phyloP scores from a whole-genome alignment of 2,329 filamentous ascomycete species.

The Fusarium tupiense region DNA sequence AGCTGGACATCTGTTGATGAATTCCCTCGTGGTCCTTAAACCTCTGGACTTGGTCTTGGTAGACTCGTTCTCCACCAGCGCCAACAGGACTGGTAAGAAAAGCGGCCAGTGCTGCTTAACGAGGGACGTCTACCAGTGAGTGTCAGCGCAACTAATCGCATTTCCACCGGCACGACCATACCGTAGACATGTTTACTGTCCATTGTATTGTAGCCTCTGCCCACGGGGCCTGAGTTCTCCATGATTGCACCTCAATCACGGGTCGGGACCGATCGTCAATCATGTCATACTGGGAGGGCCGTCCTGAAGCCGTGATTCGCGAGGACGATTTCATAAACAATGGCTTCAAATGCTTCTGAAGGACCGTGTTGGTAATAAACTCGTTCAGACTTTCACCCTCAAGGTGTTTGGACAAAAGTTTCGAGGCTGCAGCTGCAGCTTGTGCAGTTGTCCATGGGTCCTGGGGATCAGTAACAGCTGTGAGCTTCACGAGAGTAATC shows the following conservation, averaged over 20 bases:
- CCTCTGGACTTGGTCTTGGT: conserved; percentile 64
- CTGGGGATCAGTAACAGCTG: conserved; percentile 45
- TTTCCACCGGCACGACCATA: conserved; percentile 47
- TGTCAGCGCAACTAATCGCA: not conserved
- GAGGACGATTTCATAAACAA: conserved; percentile 70
- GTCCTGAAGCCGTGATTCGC: conserved; percentile 43
- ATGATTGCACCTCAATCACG: conserved; percentile 21
- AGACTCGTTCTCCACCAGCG: conserved; percentile 72
- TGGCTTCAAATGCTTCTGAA: conserved; percentile 72
- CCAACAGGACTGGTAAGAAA: conserved; percentile 74
- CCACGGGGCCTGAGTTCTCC: conserved; percentile 39
- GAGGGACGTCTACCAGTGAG: conserved; percentile 47
- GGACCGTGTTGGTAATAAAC: conserved; percentile 65
- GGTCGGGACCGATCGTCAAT: not conserved
- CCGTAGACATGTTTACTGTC: conserved; percentile 63
- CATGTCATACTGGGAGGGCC: conserved; percentile 42
- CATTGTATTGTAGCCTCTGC: conserved; percentile 54
- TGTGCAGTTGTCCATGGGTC: conserved; percentile 53
- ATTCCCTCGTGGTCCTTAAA: conserved; percentile 61
- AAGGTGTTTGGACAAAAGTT: conserved; percentile 47
- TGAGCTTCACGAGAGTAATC: conserved; percentile 44
- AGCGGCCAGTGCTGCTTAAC: conserved; percentile 72
- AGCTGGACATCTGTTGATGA: conserved; percentile 65
- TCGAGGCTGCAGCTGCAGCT: conserved; percentile 44
- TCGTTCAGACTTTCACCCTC: conserved; percentile 9